These are phyloP conservation scores for Jasminum sambac DNA, from an alignment of 257 asterid species.

Conservation along the genomic window DNA sequence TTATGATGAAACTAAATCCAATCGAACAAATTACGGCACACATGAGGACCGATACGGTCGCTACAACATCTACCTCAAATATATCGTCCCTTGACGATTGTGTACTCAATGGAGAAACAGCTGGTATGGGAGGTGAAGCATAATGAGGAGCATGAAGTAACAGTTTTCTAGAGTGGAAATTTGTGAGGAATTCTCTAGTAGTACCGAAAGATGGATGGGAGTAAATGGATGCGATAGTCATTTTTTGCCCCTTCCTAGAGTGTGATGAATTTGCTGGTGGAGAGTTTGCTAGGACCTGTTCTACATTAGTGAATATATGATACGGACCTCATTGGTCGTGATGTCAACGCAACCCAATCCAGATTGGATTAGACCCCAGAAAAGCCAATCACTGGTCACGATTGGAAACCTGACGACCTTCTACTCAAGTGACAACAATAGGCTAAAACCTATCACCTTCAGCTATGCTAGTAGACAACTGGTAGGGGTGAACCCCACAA, in stretches of 20 bases:
- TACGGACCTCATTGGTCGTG: no score
- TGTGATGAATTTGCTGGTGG: not conserved
- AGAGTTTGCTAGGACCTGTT: constrained; percentile 24
- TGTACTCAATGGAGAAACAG: not conserved
- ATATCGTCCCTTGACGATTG: constrained; percentile 19
- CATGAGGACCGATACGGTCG: constrained; percentile 53
- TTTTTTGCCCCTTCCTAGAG: constrained; percentile 4
- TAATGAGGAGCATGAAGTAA: constrained; percentile 31
- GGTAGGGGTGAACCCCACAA: no score
- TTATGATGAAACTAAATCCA: constrained; percentile 49
- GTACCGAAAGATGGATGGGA: constrained; percentile 22
- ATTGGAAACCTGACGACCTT: no score
- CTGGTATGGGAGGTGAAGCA: constrained; percentile 31
- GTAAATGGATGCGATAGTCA: constrained; percentile 27
- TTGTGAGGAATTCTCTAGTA: constrained; percentile 21
- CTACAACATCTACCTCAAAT: constrained; percentile 52
- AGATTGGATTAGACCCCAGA: no score
- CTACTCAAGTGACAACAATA: no score
- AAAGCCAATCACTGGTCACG: no score
- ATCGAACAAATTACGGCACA: constrained; percentile 62
- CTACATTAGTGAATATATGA: constrained; percentile 16
- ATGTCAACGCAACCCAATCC: no score
- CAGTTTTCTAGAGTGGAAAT: constrained; percentile 42
- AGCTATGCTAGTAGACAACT: no score
- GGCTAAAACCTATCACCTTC: no score